Conservation (phyloP, 2,329 filamentous ascomycete genomes). For the Pyrenochaeta sp. region DNA sequence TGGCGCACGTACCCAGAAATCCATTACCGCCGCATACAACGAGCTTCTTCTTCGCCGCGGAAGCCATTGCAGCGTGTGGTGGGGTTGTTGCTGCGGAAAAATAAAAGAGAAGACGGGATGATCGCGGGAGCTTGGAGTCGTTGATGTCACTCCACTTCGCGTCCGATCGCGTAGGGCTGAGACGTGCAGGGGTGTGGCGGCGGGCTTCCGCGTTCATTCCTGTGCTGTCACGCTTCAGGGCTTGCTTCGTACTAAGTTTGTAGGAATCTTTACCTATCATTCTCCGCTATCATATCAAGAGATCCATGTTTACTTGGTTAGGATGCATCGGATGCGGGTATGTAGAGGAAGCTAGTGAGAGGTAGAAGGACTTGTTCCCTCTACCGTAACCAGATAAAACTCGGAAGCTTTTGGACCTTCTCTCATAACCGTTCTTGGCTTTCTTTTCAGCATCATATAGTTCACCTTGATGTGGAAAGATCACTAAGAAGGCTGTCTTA, state of each 20-base stretch:
- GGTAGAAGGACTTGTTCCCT: too few relatives aligned
- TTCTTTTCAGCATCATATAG: too few relatives aligned
- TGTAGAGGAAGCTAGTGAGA: too few relatives aligned
- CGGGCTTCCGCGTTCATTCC: conserved; percentile 14
- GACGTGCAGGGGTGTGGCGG: conserved; percentile 26
- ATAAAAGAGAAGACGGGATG: conserved; percentile 4
- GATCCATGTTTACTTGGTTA: too few relatives aligned
- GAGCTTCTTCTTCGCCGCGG: conserved; percentile 74
- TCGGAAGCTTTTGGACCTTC: too few relatives aligned
- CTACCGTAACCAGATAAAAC: too few relatives aligned
- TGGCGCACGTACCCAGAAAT: conserved; percentile 70
- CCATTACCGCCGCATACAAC: conserved; percentile 94
- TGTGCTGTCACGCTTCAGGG: background rate
- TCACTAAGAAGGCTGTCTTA: too few relatives aligned
- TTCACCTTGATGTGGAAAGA: too few relatives aligned
- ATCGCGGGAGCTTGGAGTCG: conserved; percentile 30
- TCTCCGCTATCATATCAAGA: background rate
- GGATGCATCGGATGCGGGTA: too few relatives aligned
- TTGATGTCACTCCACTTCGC: conserved; percentile 43
- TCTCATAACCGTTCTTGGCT: too few relatives aligned
- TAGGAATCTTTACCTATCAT: too few relatives aligned
- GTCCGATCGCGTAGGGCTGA: conserved; percentile 30
- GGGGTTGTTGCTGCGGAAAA: conserved; percentile 5
- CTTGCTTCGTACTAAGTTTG: too few relatives aligned
- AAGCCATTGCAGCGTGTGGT: conserved; percentile 53